Evolutionary conservation across 768 basidiomycete genomes (phyloP).

Genomic region (Termitomyces sp.): DNA sequence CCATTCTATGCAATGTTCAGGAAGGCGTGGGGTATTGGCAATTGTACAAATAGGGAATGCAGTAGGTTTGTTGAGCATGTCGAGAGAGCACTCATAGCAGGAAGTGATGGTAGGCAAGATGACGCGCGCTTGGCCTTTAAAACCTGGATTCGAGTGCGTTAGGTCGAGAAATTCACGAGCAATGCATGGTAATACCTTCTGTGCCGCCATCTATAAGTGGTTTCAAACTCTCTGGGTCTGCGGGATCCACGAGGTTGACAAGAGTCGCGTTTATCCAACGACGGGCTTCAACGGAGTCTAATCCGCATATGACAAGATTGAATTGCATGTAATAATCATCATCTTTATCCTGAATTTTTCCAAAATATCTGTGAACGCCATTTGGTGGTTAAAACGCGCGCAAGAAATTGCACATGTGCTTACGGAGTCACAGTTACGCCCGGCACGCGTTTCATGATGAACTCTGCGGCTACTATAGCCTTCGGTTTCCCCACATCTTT

Average conservation of each 20-base stretch:
- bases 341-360: slow-evolving; percentile 97
- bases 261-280: slow-evolving; percentile 99
- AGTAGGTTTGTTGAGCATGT: slow-evolving; percentile 97
- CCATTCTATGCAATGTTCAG: slow-evolving; percentile 99
- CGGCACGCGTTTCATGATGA: slow-evolving; percentile 93
- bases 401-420: slow-evolving; percentile 23
- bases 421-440: slow-evolving; percentile 97
- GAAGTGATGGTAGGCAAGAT: slow-evolving; percentile 93
- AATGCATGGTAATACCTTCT: slow-evolving; percentile 56
- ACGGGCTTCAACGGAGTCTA: slow-evolving; percentile 95
- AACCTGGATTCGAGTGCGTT: slow-evolving; percentile 47
- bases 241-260: slow-evolving; percentile 90
- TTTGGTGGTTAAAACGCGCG: background rate
- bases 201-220: slow-evolving; percentile 98
- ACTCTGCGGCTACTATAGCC: slow-evolving; percentile 90
- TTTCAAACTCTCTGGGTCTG: slow-evolving; percentile 88
- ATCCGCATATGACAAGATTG: slow-evolving; percentile 92
- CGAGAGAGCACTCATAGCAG: slow-evolving; percentile 97
- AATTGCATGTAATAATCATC: slow-evolving; percentile 96
- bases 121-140: slow-evolving; percentile 97
- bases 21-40: slow-evolving; percentile 95
- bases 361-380: slow-evolving; percentile 63
- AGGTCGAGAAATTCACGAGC: background rate
- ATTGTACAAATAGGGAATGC: slow-evolving; percentile 99
- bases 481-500: slow-evolving; percentile 94